phyloP scores from a whole-genome alignment of 805 yeast genomes.

The Dipodascus albidus region DNA sequence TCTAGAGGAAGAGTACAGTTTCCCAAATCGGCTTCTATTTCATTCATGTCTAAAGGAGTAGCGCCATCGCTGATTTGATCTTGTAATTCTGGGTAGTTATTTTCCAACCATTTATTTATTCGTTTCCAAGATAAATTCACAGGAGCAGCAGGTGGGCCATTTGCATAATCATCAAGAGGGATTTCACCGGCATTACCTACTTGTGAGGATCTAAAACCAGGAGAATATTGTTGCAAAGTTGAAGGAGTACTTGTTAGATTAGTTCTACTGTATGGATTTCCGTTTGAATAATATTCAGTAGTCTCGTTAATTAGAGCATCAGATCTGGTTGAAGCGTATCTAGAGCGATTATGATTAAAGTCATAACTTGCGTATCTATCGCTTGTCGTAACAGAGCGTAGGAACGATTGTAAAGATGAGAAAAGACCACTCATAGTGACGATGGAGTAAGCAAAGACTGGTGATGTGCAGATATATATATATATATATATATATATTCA shows the following conservation, averaged over 20 bases:
- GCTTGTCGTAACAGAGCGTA: constrained; percentile 28
- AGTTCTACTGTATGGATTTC: constrained; percentile 10
- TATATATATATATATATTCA: too few relatives aligned
- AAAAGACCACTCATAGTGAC: constrained; percentile 21
- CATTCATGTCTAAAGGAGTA: constrained; percentile 66
- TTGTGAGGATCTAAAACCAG: constrained; percentile 26
- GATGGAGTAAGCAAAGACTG: background rate
- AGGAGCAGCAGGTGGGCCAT: constrained; percentile 48
- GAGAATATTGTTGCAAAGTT: constrained; percentile 20
- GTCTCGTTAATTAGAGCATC: constrained; percentile 3
- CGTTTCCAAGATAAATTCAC: constrained; percentile 85
- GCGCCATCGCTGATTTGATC: constrained; percentile 72
- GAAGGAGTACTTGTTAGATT: constrained; percentile 11
- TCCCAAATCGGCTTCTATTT: constrained; percentile 67
- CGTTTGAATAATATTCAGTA: constrained; percentile 1
- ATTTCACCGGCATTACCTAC: constrained; percentile 22
- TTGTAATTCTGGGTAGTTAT: constrained; percentile 68
- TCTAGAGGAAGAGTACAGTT: constrained; percentile 66
- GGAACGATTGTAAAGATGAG: constrained; percentile 21
- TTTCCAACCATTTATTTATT: constrained; percentile 71
- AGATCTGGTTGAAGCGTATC: constrained; percentile 2
- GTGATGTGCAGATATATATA: background rate
- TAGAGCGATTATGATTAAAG: constrained; percentile 9
- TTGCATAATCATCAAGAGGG: constrained; percentile 31
- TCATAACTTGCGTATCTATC: constrained; percentile 30